Percentiles rank a stretch among this genome's conserved stretches.
Evolutionary conservation across 2,329 filamentous ascomycete species (phyloP).

Genomic region (Balansia obtecta): DNA sequence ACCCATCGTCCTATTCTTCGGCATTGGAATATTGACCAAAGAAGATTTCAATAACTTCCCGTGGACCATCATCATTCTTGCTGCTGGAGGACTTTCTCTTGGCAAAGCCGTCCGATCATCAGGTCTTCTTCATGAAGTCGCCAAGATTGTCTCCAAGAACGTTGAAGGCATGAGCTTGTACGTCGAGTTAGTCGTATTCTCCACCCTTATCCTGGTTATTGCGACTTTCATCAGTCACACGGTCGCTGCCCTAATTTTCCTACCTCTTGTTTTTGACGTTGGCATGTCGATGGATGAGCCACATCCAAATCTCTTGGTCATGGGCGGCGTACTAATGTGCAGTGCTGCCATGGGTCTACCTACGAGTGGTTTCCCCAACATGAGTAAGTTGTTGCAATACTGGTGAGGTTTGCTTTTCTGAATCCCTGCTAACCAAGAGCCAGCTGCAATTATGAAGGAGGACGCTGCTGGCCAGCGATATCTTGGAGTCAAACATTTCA

Average conservation of each 20-base stretch:
- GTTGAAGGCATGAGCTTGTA: constrained; percentile 78
- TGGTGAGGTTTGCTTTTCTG: background rate
- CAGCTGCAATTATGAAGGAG: constrained; percentile 98
- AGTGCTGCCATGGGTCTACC: constrained; percentile 92
- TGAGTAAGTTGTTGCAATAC: constrained; percentile 60
- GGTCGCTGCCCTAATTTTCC: constrained; percentile 85
- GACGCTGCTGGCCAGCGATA: constrained; percentile 88
- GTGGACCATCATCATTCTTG: constrained; percentile 98
- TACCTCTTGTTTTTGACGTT: constrained; percentile 81
- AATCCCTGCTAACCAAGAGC: constrained; percentile 10
- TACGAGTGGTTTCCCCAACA: constrained; percentile 94
- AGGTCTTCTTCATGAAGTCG: constrained; percentile 81
- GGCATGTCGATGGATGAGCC: constrained; percentile 77
- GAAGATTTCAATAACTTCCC: constrained; percentile 99
- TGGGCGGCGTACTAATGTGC: constrained; percentile 93
- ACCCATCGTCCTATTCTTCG: constrained; percentile 91
- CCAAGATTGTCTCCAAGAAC: constrained; percentile 56
- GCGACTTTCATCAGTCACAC: constrained; percentile 98
- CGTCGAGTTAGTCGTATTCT: constrained; percentile 75
- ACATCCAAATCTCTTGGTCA: constrained; percentile 88
- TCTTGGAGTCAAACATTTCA: constrained; percentile 83
- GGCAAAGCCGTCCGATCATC: constrained; percentile 93
- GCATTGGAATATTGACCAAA: constrained; percentile 89
- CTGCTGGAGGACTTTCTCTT: constrained; percentile 81
- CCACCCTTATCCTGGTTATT: constrained; percentile 72